phyloP scores from a whole-genome alignment of 129 eudicot species.

The Silybum marianum region DNA sequence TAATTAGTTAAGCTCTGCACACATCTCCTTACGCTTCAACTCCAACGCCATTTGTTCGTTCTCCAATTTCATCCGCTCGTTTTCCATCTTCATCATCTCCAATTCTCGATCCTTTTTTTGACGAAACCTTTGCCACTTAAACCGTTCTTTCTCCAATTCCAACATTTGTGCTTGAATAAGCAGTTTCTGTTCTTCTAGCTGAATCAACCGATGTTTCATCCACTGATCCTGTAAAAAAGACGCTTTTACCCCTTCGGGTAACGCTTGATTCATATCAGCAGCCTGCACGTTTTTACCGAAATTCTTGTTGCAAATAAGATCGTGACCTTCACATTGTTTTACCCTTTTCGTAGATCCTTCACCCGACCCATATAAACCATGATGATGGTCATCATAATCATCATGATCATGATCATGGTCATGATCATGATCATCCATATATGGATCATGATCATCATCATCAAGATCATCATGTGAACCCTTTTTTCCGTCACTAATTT shows the following conservation, averaged over 20 bases:
- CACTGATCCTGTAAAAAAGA: constrained; percentile 48
- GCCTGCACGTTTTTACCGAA: constrained; percentile 35
- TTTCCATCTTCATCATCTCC: constrained; percentile 75
- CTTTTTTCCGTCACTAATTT: constrained; percentile 45
- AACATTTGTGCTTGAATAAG: constrained; percentile 66
- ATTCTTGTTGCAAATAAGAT: constrained; percentile 38
- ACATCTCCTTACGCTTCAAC: constrained; percentile 72
- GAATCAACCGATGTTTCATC: constrained; percentile 49
- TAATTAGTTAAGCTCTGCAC: constrained; percentile 35
- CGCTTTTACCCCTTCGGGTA: constrained; percentile 47
- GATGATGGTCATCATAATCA: constrained; percentile 51
- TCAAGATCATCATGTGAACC: constrained; percentile 58
- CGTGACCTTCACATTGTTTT: constrained; percentile 49
- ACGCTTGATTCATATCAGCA: constrained; percentile 36
- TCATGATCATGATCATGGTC: constrained; percentile 53
- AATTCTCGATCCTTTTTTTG: constrained; percentile 66
- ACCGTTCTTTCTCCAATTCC: constrained; percentile 85
- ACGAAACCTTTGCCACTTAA: constrained; percentile 80
- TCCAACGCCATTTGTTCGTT: constrained; percentile 82
- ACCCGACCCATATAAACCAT: constrained; percentile 31
- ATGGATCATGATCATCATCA: constrained; percentile 63
- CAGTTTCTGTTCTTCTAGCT: constrained; percentile 70
- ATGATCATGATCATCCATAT: constrained; percentile 60
- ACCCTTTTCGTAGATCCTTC: constrained; percentile 61
- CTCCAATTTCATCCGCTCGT: constrained; percentile 77